phyloP scores from a whole-genome alignment of 257 asterid genomes.

The Lantana camara region DNA sequence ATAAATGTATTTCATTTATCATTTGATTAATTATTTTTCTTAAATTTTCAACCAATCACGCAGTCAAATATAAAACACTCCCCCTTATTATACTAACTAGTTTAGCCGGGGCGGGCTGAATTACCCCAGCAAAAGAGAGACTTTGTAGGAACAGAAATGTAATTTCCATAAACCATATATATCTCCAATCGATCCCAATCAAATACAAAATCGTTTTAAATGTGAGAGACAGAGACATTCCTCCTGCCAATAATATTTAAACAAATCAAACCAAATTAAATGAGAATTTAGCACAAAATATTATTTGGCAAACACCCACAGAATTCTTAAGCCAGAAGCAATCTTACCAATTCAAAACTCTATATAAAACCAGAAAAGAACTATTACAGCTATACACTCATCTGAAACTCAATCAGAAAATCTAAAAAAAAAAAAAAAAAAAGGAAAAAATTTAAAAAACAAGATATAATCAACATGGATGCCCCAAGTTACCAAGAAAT shows the following conservation, averaged over 20 bases:
- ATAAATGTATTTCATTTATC: too few relatives aligned
- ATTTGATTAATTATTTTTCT: too few relatives aligned
- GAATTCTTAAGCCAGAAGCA: constrained; percentile 27
- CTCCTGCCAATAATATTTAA: not conserved
- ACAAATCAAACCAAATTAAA: not conserved
- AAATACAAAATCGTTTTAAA: not conserved
- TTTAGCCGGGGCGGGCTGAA: too few relatives aligned
- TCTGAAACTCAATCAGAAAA: not conserved
- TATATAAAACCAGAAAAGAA: not conserved
- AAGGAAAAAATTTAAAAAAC: not conserved
- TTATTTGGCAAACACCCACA: not conserved
- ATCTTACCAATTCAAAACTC: constrained; percentile 18
- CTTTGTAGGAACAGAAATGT: not conserved
- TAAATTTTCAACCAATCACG: too few relatives aligned
- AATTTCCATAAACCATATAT: too few relatives aligned
- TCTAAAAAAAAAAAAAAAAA: too few relatives aligned
- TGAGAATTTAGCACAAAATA: not conserved
- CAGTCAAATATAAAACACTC: too few relatives aligned
- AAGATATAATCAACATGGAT: constrained; percentile 29
- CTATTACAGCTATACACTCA: not conserved
- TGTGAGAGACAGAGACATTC: constrained; percentile 14
- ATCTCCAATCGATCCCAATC: constrained; percentile 3
- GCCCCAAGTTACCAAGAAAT: constrained; percentile 32
- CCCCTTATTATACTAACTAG: too few relatives aligned
- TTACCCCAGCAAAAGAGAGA: too few relatives aligned